Conservation (phyloP, 2,329 filamentous ascomycete genomes). For the Dactylellina haptotyla region DNA sequence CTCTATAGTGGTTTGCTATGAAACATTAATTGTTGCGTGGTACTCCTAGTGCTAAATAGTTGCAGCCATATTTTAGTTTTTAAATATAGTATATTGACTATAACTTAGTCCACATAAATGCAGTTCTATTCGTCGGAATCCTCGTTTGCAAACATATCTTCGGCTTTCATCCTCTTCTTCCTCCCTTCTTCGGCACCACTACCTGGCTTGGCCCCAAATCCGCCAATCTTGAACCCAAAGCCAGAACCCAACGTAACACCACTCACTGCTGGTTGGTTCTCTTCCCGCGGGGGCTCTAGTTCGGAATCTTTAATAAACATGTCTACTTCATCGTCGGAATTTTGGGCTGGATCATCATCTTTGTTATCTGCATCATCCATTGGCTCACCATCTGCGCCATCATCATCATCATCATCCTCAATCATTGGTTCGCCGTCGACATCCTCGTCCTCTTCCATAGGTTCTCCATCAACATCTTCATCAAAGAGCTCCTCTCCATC, state of each 20-base stretch:
- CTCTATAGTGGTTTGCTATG: no score
- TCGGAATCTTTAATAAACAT: constrained; percentile 59
- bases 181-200: constrained; percentile 60
- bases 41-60: neutral
- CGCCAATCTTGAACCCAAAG: constrained; percentile 57
- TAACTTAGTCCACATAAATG: neutral
- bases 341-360: constrained; percentile 64
- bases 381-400: constrained; percentile 63
- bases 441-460: constrained; percentile 60
- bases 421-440: constrained; percentile 59
- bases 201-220: constrained; percentile 56
- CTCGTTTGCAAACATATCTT: constrained; percentile 87
- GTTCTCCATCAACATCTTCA: constrained; percentile 53
- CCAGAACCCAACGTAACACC: constrained; percentile 55
- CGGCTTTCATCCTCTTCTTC: constrained; percentile 76
- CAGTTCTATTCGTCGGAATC: constrained; percentile 62
- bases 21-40: no score
- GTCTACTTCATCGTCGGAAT: constrained; percentile 62
- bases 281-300: constrained; percentile 56
- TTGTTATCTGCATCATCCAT: constrained; percentile 65
- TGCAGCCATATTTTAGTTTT: neutral
- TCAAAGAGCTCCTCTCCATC: constrained; percentile 58
- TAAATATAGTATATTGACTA: neutral
- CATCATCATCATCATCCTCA: constrained; percentile 58
- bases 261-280: constrained; percentile 36